These are phyloP conservation scores for Tetradesmus obliquus DNA, from an alignment of 139 green algal genomes.

Conservation along the genomic window DNA sequence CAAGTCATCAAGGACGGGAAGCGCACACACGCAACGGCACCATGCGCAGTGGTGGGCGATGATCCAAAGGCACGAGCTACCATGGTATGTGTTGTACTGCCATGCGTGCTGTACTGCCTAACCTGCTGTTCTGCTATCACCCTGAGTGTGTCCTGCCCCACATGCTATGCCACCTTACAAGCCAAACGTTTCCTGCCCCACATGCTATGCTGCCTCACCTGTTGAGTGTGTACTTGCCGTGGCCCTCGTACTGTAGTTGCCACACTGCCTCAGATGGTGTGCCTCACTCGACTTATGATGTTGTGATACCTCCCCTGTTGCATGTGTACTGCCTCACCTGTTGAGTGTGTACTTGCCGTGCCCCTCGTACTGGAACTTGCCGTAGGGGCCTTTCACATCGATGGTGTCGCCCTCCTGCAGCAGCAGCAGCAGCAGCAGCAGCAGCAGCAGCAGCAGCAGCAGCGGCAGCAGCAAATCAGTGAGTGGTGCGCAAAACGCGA, in stretches of 20 bases:
- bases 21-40: no score
- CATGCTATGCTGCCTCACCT: not conserved
- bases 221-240: constrained; percentile 72
- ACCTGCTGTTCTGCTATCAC: no score
- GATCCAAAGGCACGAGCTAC: no score
- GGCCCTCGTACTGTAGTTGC: constrained; percentile 74
- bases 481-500: not conserved
- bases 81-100: no score
- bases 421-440: not conserved
- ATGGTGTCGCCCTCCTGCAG: constrained; percentile 34
- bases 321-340: constrained; percentile 10
- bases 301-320: not conserved
- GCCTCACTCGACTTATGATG: not conserved
- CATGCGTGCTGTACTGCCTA: no score
- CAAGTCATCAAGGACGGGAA: no score
- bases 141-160: no score
- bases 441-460: not conserved
- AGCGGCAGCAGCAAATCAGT: no score
- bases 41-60: no score
- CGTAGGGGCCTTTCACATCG: constrained; percentile 87
- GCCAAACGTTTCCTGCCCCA: not conserved
- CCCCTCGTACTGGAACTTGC: constrained; percentile 91
- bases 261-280: no score
- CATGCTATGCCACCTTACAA: no score
- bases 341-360: constrained; percentile 71